Conservation (phyloP, 495 filamentous ascomycete species). For the Hyphodiscus hymeniophilus region DNA sequence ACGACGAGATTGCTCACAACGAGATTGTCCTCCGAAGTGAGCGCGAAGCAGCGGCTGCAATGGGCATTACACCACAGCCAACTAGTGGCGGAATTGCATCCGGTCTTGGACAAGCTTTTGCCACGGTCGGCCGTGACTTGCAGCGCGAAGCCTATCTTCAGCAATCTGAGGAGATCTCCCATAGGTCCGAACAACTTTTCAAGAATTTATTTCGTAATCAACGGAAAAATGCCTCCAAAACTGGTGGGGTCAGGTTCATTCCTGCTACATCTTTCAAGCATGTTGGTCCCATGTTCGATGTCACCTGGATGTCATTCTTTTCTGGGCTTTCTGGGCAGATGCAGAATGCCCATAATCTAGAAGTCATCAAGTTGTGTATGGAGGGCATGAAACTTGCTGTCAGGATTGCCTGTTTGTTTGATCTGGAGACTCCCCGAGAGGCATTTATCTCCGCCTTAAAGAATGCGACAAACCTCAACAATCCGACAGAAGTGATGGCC, state of each 20-base stretch:
- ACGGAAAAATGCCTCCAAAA: slow-evolving; percentile 61
- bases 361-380: slow-evolving; percentile 84
- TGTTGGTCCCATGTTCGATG: slow-evolving; percentile 97
- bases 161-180: slow-evolving; percentile 82
- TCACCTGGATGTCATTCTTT: slow-evolving; percentile 98
- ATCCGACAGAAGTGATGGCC: slow-evolving; percentile 87
- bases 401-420: slow-evolving; percentile 86
- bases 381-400: slow-evolving; percentile 93
- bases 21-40: slow-evolving; percentile 95
- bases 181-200: slow-evolving; percentile 67
- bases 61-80: slow-evolving; percentile 51
- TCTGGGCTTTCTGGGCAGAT: slow-evolving; percentile 85
- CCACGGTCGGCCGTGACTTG: slow-evolving; percentile 82
- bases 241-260: slow-evolving; percentile 69
- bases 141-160: slow-evolving; percentile 90
- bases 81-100: slow-evolving; percentile 66
- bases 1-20: slow-evolving; percentile 80
- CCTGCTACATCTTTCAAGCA: slow-evolving; percentile 88
- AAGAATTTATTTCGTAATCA: slow-evolving; percentile 83
- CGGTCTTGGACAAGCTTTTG: slow-evolving; percentile 80
- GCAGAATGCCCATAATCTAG: slow-evolving; percentile 84
- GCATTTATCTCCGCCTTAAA: slow-evolving; percentile 92
- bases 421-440: slow-evolving; percentile 79
- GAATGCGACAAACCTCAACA: slow-evolving; percentile 91
- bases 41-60: slow-evolving; percentile 72